phyloP scores from a whole-genome alignment of 2,329 filamentous ascomycete genomes.

The Neofusicoccum cordaticola region DNA sequence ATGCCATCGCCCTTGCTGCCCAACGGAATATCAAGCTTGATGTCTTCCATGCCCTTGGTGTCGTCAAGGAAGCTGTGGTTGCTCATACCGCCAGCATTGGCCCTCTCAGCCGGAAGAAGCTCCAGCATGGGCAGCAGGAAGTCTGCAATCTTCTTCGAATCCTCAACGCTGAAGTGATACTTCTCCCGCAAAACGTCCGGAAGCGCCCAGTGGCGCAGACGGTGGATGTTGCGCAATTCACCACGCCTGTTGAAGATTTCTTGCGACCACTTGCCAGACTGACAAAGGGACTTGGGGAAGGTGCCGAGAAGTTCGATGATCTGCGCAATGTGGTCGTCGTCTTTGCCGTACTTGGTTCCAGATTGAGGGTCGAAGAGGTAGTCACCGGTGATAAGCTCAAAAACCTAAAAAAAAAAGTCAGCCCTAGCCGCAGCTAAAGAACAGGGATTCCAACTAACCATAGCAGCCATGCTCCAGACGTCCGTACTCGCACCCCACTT shows the following conservation, averaged over 20 bases:
- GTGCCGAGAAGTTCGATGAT: conserved; percentile 95
- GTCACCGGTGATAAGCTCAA: conserved; percentile 96
- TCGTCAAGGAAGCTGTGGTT: conserved; percentile 79
- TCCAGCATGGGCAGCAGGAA: conserved; percentile 92
- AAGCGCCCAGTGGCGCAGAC: conserved; percentile 91
- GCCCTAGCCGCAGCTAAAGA: neutral
- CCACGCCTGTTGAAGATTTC: conserved; percentile 99
- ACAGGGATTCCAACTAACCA: conserved; percentile 61
- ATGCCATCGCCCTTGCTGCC: conserved; percentile 88
- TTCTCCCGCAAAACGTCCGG: conserved; percentile 93
- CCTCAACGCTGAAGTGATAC: conserved; percentile 87
- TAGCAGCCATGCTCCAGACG: conserved; percentile 98
- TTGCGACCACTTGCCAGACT: conserved; percentile 94
- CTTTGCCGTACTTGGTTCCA: conserved; percentile 97
- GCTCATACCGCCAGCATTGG: conserved; percentile 95
- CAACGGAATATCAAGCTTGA: conserved; percentile 72
- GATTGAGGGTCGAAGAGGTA: conserved; percentile 98
- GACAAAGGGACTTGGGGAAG: conserved; percentile 87
- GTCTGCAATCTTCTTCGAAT: conserved; percentile 72
- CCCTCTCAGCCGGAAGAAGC: conserved; percentile 79
- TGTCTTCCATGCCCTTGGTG: conserved; percentile 81
- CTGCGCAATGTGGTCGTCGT: conserved; percentile 98
- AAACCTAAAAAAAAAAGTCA: conserved; percentile 54
- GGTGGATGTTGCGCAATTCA: conserved; percentile 94
- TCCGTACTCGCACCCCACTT: conserved; percentile 99